Percentiles rank a stretch among this genome's conserved stretches.
These are phyloP conservation scores for Diplodia corticola DNA, from an alignment of 2,329 filamentous ascomycete genomes.

Conservation along the genomic window DNA sequence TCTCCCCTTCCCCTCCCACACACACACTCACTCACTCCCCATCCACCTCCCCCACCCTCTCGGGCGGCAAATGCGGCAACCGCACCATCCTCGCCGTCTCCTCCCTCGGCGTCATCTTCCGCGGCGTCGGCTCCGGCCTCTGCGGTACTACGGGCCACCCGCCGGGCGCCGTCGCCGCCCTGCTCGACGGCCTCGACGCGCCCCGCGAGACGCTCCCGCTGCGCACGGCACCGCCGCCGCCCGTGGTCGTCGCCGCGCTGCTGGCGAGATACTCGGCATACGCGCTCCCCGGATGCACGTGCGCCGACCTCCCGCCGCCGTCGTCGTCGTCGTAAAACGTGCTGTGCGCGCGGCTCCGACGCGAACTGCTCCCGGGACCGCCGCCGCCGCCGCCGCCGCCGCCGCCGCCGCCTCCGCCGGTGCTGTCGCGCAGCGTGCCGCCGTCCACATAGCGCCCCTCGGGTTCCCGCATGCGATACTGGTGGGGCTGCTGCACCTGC, in stretches of 20 bases:
- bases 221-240: background rate
- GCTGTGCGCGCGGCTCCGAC: background rate
- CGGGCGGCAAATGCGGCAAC: background rate
- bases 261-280: slow-evolving; percentile 3
- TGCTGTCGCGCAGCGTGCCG: no score
- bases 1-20: background rate
- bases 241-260: background rate
- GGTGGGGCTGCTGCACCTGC: slow-evolving; percentile 23
- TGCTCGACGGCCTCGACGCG: background rate
- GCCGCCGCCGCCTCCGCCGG: slow-evolving; percentile 8
- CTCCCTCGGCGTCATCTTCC: background rate
- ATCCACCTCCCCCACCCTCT: background rate
- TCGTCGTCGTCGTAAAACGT: background rate
- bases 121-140: background rate
- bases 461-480: slow-evolving; percentile 27
- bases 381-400: background rate
- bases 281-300: background rate
- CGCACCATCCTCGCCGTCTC: background rate
- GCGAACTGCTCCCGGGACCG: background rate
- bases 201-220: background rate
- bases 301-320: background rate
- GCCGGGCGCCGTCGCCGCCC: background rate
- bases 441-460: no score
- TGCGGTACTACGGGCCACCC: no score
- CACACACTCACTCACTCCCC: background rate